Base-by-base conservation (phyloP, 2,329 filamentous ascomycete genomes). In the Dothidotthia symphoricarpi region DNA sequence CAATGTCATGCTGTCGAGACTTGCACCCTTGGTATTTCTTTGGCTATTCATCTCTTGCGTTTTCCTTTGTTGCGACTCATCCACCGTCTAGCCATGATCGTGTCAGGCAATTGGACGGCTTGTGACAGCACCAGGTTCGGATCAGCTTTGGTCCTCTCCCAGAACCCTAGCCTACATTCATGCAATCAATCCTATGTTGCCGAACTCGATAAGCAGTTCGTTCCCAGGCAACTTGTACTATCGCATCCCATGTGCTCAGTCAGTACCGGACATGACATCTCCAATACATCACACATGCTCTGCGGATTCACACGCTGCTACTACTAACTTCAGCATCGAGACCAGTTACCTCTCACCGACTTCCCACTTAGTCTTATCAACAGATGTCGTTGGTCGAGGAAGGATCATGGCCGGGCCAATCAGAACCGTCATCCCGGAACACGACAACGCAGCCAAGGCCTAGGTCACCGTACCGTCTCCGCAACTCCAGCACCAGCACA, bases 1-100 rank as follows among this genome's bases (percentile, higher is more conserved):
- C 38, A 46, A 62, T 57, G 53, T 66, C 62, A 64, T 66, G 62
- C 41, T 36, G 63, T 66, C 61, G 62, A 61, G 62, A 55, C 56
- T 57, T 50, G 46, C 45, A 50, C 49, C 54, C 49, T 58, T 55
- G 53, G 49, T 43, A 48, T 51, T 36, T 36, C 37, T 41, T 43
- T 50, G 40, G 34, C 31, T 42, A 36, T 33, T 43, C 15, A 39
- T 32, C 11, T n/a, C 36, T 47, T 16, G 36, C 31, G 41, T 47
- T 28, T 32, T 17, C 46, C 30, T 9, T 15, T 28, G 39, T 39
- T 47, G 46, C 52, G 54, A 59, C 50, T 26, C 43, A 25, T 39
- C 39, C 36, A 43, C 36, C 29, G 16, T 48, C 29, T 46, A 55
- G 53, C 40, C 34, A n/a, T n/a, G n/a, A n/a, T n/a, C 34, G 36